Base-by-base conservation (phyloP, 1,284 basidiomycete genomes). In the Cryptococcus jaspeensis region DNA sequence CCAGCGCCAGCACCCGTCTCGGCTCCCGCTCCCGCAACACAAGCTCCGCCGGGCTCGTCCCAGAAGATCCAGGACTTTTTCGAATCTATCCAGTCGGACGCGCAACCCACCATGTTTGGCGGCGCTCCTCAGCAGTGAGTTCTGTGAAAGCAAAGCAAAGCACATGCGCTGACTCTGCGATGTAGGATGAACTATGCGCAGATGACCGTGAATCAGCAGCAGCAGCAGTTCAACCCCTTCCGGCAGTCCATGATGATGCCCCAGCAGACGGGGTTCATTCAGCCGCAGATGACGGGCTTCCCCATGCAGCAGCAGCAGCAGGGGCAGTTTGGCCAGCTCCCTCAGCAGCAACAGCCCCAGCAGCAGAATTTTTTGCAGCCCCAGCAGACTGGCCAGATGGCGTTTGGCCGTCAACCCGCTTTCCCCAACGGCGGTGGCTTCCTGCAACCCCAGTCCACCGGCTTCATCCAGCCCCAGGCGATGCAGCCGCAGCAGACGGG, bases 61-160 rank as follows among this genome's bases (percentile, higher is more conserved):
- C 71, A 73, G 56, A 74, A 69, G 67, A 81, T 90, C 54, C 79
- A 87, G 38, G 96, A 99, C 78, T 96, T 99, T 80, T 97, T 99
- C 78, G 81, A 84, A 49, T 85, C 90, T 16, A 96, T 99, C 66
- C 93, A 97, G 74, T 84, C 85, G 52, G 86, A 90, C 56, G 87
- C 90, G 70, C 69, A 56, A 48, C 72, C 72, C 12, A 70, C 67
- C n/a, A 69, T 71, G 64, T 74, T 74, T 59, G 69, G 68, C 7
- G 69, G 69, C 9, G 59, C 67, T 5, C 50, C 62, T 13, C 64
- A 62, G 47, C 56, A 52, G 64, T 66, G 35, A 43, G 53, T 45
- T 13, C 12, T 48, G 5, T 3, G 48, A 18, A 6, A n/a, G 6
- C 9, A 3, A 38, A 5, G 12, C 5, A 22, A 32, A 18, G 25